Conservation (phyloP, 805 yeast species). For the Vanderwaltozyma polyspora region DNA sequence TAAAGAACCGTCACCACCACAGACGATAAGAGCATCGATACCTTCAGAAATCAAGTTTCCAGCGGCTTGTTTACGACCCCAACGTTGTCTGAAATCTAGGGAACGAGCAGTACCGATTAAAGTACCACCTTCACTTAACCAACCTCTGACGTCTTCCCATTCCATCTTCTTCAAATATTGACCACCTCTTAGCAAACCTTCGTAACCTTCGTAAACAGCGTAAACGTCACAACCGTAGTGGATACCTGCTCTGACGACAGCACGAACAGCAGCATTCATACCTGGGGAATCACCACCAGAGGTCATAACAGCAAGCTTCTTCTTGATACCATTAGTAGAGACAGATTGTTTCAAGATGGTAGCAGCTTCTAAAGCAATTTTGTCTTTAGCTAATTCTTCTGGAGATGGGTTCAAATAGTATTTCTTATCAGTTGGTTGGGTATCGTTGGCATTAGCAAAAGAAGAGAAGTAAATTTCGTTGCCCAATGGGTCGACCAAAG, state of each 20-base stretch:
- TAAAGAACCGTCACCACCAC: conserved; percentile 98
- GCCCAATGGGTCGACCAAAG: conserved; percentile 52
- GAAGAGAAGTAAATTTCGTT: conserved; percentile 46
- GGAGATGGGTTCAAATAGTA: conserved; percentile 12
- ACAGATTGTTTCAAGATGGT: conserved; percentile 12
- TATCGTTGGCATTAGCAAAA: conserved; percentile 30
- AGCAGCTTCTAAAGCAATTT: conserved; percentile 12
- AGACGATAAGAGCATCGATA: conserved; percentile 87
- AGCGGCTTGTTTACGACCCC: conserved; percentile 77
- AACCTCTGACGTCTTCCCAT: conserved; percentile 95
- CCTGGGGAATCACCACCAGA: conserved; percentile 99
- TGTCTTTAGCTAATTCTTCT: conserved; percentile 4
- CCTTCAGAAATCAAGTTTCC: conserved; percentile 76
- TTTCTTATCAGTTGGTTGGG: conserved; percentile 17
- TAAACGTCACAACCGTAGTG: conserved; percentile 79
- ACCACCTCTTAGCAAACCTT: conserved; percentile 86
- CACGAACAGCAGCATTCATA: conserved; percentile 93
- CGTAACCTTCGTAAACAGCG: conserved; percentile 90
- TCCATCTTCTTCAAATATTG: conserved; percentile 60
- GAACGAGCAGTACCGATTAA: conserved; percentile 94
- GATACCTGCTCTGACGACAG: conserved; percentile 89
- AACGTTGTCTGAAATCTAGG: conserved; percentile 69
- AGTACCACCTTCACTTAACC: conserved; percentile 88
- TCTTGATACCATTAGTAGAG: conserved; percentile 12
- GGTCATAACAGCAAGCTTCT: conserved; percentile 82